Evolutionary conservation across 129 eudicot genomes (phyloP).

Genomic region (Calendula officinalis): DNA sequence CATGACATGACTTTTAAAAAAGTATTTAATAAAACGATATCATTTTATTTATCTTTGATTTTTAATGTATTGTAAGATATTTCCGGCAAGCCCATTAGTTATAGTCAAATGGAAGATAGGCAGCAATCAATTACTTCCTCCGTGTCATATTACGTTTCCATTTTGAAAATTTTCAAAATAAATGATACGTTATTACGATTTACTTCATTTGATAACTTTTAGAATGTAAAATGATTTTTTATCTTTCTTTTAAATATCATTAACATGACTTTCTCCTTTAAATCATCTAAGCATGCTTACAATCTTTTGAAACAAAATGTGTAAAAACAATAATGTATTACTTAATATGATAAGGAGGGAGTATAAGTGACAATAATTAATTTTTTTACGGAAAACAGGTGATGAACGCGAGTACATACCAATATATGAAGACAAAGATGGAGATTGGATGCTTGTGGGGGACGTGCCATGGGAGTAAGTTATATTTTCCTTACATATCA

Average conservation of each 20-base stretch:
- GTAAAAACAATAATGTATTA: too few species aligned
- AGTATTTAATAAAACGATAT: background rate
- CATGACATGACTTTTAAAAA: background rate
- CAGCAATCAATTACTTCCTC: too few species aligned
- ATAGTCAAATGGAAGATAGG: background rate
- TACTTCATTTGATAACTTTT: too few species aligned
- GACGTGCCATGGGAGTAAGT: slow-evolving; percentile 11
- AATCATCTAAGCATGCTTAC: too few species aligned
- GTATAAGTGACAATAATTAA: background rate
- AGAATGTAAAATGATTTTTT: too few species aligned
- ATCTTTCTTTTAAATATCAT: too few species aligned
- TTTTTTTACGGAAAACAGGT: background rate
- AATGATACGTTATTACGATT: too few species aligned
- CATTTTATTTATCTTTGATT: background rate
- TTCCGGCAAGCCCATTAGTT: slow-evolving; percentile 3
- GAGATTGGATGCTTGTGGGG: too few species aligned
- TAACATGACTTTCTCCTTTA: too few species aligned
- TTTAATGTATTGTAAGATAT: background rate
- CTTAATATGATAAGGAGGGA: background rate
- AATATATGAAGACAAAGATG: slow-evolving; percentile 15
- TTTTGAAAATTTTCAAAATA: too few species aligned
- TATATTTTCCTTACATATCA: background rate
- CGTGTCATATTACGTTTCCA: too few species aligned
- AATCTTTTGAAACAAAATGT: too few species aligned
- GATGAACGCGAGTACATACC: slow-evolving; percentile 16